These are phyloP conservation scores for Dichotomopilus funicola DNA, from an alignment of 2,329 filamentous ascomycete species.

Conservation along the genomic window DNA sequence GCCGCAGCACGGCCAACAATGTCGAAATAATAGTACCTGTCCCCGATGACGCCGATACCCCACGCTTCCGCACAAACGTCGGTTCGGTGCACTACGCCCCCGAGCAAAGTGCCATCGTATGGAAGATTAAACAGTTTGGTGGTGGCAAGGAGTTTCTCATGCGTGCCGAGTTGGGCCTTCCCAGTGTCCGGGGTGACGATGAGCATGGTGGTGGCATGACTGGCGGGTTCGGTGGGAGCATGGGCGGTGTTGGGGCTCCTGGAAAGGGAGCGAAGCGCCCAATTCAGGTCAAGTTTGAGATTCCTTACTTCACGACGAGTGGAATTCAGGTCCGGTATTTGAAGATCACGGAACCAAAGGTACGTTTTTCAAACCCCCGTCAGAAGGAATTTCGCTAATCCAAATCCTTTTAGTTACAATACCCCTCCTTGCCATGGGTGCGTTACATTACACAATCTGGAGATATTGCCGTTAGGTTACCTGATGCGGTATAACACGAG, in stretches of 20 bases:
- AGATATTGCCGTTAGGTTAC: constrained; percentile 89
- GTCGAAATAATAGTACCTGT: constrained; percentile 97
- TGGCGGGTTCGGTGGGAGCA: constrained; percentile 90
- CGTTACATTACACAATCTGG: constrained; percentile 98
- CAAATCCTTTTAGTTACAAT: constrained; percentile 68
- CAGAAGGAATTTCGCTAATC: not conserved
- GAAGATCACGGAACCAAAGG: constrained; percentile 99
- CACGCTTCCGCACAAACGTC: constrained; percentile 94
- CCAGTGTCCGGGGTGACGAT: constrained; percentile 89
- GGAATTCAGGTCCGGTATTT: constrained; percentile 97
- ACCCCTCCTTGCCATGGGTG: constrained; percentile 94
- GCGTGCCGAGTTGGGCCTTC: constrained; percentile 90
- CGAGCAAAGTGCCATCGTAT: constrained; percentile 94
- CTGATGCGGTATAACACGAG: constrained; percentile 63
- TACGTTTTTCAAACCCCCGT: constrained; percentile 38
- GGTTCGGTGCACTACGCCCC: constrained; percentile 96
- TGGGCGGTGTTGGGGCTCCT: constrained; percentile 75
- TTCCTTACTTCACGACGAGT: constrained; percentile 99
- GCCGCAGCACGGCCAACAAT: constrained; percentile 94
- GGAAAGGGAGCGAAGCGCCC: constrained; percentile 86
- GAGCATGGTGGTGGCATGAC: constrained; percentile 97
- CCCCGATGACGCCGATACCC: constrained; percentile 92
- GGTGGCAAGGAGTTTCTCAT: constrained; percentile 98
- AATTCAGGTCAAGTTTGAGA: constrained; percentile 99
- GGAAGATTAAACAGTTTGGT: constrained; percentile 99